These are phyloP conservation scores for Penicillium bialowiezense DNA, from an alignment of 495 filamentous ascomycete species.

Conservation along the genomic window DNA sequence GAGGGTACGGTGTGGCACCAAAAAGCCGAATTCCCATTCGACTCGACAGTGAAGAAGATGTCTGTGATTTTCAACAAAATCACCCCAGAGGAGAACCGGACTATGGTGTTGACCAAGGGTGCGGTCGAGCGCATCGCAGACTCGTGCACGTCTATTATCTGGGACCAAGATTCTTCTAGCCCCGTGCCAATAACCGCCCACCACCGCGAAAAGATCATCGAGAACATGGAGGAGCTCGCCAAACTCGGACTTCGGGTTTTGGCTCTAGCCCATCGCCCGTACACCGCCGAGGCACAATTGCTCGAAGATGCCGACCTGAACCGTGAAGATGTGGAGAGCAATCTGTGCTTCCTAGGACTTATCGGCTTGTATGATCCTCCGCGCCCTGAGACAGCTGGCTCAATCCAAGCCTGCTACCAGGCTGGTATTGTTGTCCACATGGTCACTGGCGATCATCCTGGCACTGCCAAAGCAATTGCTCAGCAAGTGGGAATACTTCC, in stretches of 20 bases:
- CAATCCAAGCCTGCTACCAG: conserved; percentile 60
- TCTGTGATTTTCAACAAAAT: conserved; percentile 47
- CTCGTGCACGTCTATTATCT: conserved; percentile 49
- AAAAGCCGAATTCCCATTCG: conserved; percentile 56
- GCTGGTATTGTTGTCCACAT: conserved; percentile 79
- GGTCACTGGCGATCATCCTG: conserved; percentile 76
- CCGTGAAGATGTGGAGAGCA: conserved; percentile 19
- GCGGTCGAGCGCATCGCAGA: conserved; percentile 68
- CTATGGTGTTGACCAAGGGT: conserved; percentile 61
- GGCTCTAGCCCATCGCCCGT: conserved; percentile 48
- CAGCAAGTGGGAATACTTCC: conserved; percentile 73
- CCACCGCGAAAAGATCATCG: conserved; percentile 39
- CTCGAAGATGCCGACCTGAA: conserved; percentile 10
- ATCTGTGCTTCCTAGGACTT: conserved; percentile 65
- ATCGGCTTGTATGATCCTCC: conserved; percentile 74
- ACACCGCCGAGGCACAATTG: conserved; percentile 11
- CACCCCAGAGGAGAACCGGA: conserved; percentile 12
- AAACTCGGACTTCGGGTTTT: conserved; percentile 56
- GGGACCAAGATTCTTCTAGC: conserved; percentile 41
- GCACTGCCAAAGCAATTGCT: conserved; percentile 73
- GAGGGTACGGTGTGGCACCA: conserved; percentile 44
- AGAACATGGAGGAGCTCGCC: conserved; percentile 55
- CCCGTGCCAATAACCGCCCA: conserved; percentile 30
- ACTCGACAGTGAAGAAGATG: conserved; percentile 61
- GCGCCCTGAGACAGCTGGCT: conserved; percentile 62